Evolutionary conservation across 2,329 filamentous ascomycete genomes (phyloP).

Genomic region (Aspergillus neoniger): DNA sequence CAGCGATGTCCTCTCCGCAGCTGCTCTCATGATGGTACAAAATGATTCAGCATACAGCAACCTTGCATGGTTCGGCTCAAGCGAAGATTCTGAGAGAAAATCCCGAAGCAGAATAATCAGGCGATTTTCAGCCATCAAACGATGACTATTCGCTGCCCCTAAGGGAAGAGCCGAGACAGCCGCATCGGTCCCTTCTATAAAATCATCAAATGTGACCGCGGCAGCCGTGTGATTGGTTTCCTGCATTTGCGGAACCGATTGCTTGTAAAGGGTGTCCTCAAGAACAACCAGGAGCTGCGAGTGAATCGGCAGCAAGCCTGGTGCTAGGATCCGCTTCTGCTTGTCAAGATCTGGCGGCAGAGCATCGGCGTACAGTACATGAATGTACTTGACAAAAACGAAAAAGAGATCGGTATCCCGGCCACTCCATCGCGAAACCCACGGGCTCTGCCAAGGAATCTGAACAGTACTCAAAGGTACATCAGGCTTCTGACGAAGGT

Average conservation of each 20-base stretch:
- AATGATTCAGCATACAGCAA: conserved; percentile 77
- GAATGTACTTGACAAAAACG: conserved; percentile 86
- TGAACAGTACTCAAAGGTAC: conserved; percentile 68
- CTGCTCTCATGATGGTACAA: conserved; percentile 69
- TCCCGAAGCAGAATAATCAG: conserved; percentile 80
- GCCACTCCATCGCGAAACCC: conserved; percentile 83
- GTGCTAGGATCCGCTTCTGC: conserved; percentile 64
- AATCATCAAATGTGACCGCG: conserved; percentile 66
- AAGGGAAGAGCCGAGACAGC: conserved; percentile 64
- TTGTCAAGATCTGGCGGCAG: conserved; percentile 58
- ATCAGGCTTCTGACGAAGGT: conserved; percentile 65
- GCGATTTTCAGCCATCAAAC: conserved; percentile 85
- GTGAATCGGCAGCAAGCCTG: conserved; percentile 77
- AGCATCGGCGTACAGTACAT: conserved; percentile 75
- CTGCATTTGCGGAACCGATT: conserved; percentile 52
- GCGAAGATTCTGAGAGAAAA: conserved; percentile 65
- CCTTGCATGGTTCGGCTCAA: conserved; percentile 57
- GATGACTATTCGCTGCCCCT: conserved; percentile 68
- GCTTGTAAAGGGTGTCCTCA: conserved; percentile 80
- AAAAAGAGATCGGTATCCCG: conserved; percentile 88
- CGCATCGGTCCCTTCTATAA: conserved; percentile 66
- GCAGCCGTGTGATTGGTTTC: conserved; percentile 50
- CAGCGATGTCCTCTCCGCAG: conserved; percentile 72
- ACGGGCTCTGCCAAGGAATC: conserved; percentile 82
- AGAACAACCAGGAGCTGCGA: conserved; percentile 77